phyloP scores from a whole-genome alignment of 306 rosid species.

The Vachellia pachyceras region DNA sequence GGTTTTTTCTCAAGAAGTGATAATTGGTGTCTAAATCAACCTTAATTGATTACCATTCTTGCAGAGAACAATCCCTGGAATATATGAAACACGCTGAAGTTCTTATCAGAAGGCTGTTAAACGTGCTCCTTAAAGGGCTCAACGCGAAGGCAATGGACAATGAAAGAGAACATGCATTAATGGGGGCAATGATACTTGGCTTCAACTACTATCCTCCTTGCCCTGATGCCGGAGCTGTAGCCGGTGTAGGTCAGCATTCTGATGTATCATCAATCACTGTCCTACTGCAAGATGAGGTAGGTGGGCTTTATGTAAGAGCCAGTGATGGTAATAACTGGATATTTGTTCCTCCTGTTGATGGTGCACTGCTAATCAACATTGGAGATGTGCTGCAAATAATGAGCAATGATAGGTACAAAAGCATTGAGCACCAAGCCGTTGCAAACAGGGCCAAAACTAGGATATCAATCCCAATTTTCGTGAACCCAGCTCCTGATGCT shows the following conservation, averaged over 20 bases:
- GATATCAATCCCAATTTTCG: conserved; percentile 50
- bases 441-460: conserved; percentile 41
- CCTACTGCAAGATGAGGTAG: conserved; percentile 49
- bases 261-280: conserved; percentile 49
- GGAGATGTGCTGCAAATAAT: conserved; percentile 43
- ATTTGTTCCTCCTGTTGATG: conserved; percentile 42
- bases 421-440: conserved; percentile 48
- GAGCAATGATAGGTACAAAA: conserved; percentile 46
- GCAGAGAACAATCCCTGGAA: conserved; percentile 45
- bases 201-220: conserved; percentile 54
- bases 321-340: conserved; percentile 44
- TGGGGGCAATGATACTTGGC: conserved; percentile 39
- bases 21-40: background rate
- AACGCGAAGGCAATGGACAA: conserved; percentile 43
- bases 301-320: conserved; percentile 47
- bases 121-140: conserved; percentile 38
- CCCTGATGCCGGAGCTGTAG: conserved; percentile 44
- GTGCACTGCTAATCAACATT: conserved; percentile 33
- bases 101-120: conserved; percentile 39
- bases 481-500: conserved; percentile 48
- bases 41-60: background rate
- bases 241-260: conserved; percentile 51
- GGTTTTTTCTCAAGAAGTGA: background rate
- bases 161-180: conserved; percentile 39
- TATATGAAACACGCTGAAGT: conserved; percentile 43